Conservation (phyloP, 768 basidiomycete species). For the Tylopilus sp. region DNA sequence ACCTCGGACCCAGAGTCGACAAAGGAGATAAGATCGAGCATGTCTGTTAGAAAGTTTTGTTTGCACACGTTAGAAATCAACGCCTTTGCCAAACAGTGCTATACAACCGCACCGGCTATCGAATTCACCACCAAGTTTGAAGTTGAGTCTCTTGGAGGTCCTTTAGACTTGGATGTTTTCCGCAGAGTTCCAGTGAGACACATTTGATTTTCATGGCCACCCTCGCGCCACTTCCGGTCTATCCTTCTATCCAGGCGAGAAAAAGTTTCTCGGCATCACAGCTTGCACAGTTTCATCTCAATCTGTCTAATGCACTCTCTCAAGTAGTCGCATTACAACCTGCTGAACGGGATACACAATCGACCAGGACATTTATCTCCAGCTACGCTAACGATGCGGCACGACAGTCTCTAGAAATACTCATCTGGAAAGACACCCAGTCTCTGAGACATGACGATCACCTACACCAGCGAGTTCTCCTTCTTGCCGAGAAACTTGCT, state of each 20-base stretch:
- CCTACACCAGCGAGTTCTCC: conserved; percentile 47
- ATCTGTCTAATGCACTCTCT: conserved; percentile 46
- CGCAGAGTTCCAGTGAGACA: not conserved
- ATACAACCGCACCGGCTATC: conserved; percentile 1
- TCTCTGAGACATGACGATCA: conserved; percentile 37
- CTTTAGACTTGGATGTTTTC: not conserved
- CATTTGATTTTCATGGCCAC: conserved; percentile 23
- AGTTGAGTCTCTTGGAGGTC: not conserved
- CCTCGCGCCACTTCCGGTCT: conserved; percentile 43
- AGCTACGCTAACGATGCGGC: conserved; percentile 60
- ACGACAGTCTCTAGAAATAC: conserved; percentile 44
- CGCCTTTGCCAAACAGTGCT: conserved; percentile 2
- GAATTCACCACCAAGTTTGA: not conserved
- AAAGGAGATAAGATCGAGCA: conserved; percentile 59
- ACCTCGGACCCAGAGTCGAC: conserved; percentile 67
- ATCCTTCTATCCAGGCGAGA: conserved; percentile 50
- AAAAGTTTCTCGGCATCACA: conserved; percentile 52
- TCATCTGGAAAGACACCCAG: conserved; percentile 52
- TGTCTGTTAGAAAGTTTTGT: conserved; percentile 49
- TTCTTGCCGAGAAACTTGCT: conserved; percentile 56
- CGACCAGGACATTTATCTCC: conserved; percentile 48
- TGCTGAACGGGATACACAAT: conserved; percentile 42
- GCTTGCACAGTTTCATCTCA: conserved; percentile 42
- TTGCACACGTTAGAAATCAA: conserved; percentile 6
- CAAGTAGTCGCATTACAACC: conserved; percentile 48